A percentile compares a stretch with the other conserved stretches of the same genome.
These are phyloP conservation scores for Speleostelium caveatum DNA, from an alignment of 78 protist genomes.

Conservation along the genomic window DNA sequence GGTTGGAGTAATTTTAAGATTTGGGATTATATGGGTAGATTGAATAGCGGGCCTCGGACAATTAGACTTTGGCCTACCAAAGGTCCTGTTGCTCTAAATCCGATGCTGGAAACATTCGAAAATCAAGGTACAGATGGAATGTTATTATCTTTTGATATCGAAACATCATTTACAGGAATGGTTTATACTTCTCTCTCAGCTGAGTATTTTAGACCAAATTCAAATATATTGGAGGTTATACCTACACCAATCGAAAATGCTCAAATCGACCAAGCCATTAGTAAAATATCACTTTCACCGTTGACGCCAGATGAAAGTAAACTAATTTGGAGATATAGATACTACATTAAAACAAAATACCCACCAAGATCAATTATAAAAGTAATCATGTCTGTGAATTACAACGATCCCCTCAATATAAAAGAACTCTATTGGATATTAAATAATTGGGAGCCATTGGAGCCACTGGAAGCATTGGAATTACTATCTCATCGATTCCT, in stretches of 20 bases:
- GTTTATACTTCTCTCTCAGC: no score
- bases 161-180: no score
- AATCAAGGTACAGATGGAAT: no score
- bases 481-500: conserved; percentile 79
- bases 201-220: no score
- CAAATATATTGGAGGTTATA: no score
- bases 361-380: conserved; percentile 71
- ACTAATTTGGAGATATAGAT: conserved; percentile 27
- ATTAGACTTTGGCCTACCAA: no score
- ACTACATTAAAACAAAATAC: conserved; percentile 21
- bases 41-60: conserved; percentile 42
- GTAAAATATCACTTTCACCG: conserved; percentile 1
- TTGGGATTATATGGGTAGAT: conserved; percentile 44
- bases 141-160: no score
- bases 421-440: conserved; percentile 41
- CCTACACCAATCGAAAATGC: no score
- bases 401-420: conserved; percentile 34
- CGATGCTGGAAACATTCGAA: no score
- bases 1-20: conserved; percentile 50
- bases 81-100: no score
- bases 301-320: conserved; percentile 48
- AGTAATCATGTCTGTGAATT: conserved; percentile 75
- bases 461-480: conserved; percentile 79
- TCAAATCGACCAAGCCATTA: no score
- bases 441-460: conserved; percentile 62